phyloP scores from a whole-genome alignment of 2,329 filamentous ascomycete genomes.

The Botrytis fragariae region DNA sequence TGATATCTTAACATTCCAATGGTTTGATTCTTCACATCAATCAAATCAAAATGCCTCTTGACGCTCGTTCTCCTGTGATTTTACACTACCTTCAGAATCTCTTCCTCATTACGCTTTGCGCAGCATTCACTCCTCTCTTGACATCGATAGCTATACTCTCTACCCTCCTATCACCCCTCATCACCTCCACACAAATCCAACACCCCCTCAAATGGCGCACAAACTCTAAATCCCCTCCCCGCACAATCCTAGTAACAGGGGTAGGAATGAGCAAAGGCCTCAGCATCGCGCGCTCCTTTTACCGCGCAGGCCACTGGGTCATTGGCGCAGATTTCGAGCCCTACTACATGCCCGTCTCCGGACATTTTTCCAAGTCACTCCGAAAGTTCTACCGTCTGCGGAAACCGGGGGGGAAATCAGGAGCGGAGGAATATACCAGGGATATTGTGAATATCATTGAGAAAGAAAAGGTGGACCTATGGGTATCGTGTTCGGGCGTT shows the following conservation, averaged over 20 bases:
- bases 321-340: slow-evolving; percentile 66
- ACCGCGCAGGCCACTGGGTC: slow-evolving; percentile 64
- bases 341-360: slow-evolving; percentile 47
- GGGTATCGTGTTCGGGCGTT: slow-evolving; percentile 58
- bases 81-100: slow-evolving; percentile 49
- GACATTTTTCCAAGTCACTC: slow-evolving; percentile 58
- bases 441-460: slow-evolving; percentile 57
- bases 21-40: background rate
- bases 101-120: slow-evolving; percentile 41
- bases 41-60: slow-evolving; percentile 15
- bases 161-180: slow-evolving; percentile 24
- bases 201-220: slow-evolving; percentile 27
- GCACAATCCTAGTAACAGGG: slow-evolving; percentile 67
- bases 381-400: slow-evolving; percentile 51
- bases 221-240: slow-evolving; percentile 16
- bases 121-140: slow-evolving; percentile 28
- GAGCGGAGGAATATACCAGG: slow-evolving; percentile 51
- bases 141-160: slow-evolving; percentile 27
- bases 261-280: slow-evolving; percentile 72
- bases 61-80: slow-evolving; percentile 24
- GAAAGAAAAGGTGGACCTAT: slow-evolving; percentile 63
- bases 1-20: background rate
- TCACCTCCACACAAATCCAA: slow-evolving; percentile 22
- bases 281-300: slow-evolving; percentile 62
- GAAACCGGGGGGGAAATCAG: background rate